Evolutionary conservation across 371 early-diverging fungal genomes (phyloP).

Genomic region (Mortierella sp.): DNA sequence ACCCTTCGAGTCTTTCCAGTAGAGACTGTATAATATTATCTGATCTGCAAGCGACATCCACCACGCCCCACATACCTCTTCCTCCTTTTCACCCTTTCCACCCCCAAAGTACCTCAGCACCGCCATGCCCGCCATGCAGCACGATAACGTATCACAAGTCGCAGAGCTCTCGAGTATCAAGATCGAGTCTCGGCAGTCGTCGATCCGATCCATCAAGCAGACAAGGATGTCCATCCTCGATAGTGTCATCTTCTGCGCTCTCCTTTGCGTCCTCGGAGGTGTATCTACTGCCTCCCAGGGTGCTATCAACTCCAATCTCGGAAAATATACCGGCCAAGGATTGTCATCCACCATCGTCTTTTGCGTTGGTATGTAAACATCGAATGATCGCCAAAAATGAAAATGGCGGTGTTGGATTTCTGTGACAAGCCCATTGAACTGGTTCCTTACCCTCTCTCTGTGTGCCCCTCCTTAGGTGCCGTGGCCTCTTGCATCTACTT

Average conservation of each 20-base stretch:
- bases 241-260: slow-evolving; percentile 44
- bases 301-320: slow-evolving; percentile 45
- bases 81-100: slow-evolving; percentile 3
- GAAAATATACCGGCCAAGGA: slow-evolving; percentile 48
- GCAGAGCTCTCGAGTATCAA: slow-evolving; percentile 28
- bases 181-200: slow-evolving; percentile 28
- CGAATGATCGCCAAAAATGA: no score
- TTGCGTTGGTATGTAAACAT: slow-evolving; percentile 27
- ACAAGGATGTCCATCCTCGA: slow-evolving; percentile 45
- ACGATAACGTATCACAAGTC: slow-evolving; percentile 24
- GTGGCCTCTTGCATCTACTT: slow-evolving; percentile 42
- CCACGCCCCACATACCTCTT: not conserved
- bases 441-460: not conserved
- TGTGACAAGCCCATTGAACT: no score
- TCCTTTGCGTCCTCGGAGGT: slow-evolving; percentile 44
- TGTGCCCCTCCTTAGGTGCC: slow-evolving; percentile 27
- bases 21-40: not conserved
- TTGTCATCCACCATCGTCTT: slow-evolving; percentile 52
- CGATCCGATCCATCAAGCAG: slow-evolving; percentile 25
- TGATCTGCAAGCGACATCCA: not conserved
- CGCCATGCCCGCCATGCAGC: slow-evolving; percentile 6
- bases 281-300: slow-evolving; percentile 49
- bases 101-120: not conserved
- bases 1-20: no score
- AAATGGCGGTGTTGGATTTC: not conserved